A percentile compares a stretch with the other conserved stretches of the same genome.
Evolutionary conservation across 805 yeast genomes (phyloP).

Genomic region (Nakazawaea wickerhamii): DNA sequence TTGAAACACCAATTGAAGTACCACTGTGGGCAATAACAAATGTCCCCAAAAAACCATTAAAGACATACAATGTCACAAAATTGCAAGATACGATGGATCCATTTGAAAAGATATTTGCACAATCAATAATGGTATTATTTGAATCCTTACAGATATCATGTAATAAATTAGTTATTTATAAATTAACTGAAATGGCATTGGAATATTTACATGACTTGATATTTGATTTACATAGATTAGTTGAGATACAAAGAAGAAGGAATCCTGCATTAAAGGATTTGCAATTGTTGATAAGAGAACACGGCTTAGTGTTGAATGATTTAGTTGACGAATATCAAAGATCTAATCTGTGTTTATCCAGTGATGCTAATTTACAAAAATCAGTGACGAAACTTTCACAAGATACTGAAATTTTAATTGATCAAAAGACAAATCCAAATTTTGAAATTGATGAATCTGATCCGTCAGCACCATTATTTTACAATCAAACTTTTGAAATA

Average conservation of each 20-base stretch:
- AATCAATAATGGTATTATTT: slow-evolving; percentile 33
- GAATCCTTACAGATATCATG: slow-evolving; percentile 26
- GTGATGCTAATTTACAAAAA: slow-evolving; percentile 10
- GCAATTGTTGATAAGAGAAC: slow-evolving; percentile 36
- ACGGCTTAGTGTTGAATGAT: slow-evolving; percentile 33
- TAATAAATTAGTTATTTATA: slow-evolving; percentile 31
- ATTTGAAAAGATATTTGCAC: slow-evolving; percentile 3
- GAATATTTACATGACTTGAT: slow-evolving; percentile 34
- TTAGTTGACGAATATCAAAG: slow-evolving; percentile 31
- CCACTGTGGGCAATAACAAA: slow-evolving; percentile 5
- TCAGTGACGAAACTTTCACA: slow-evolving; percentile 11
- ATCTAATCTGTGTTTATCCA: slow-evolving; percentile 19
- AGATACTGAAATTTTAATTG: slow-evolving; percentile 17
- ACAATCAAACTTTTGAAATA: slow-evolving; percentile 44
- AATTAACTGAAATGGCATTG: slow-evolving; percentile 29
- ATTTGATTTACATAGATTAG: slow-evolving; percentile 39
- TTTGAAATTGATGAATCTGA: slow-evolving; percentile 20
- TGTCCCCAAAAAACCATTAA: slow-evolving; percentile 1
- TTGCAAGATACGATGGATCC: slow-evolving; percentile 1
- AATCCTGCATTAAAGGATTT: slow-evolving; percentile 50
- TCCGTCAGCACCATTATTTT: slow-evolving; percentile 49
- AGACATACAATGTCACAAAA: background rate
- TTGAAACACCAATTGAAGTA: background rate
- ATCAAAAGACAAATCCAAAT: slow-evolving; percentile 9
- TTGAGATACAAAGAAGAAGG: slow-evolving; percentile 56